These are phyloP conservation scores for Cantharellus anzutake DNA, from an alignment of 768 basidiomycete species.

Conservation along the genomic window DNA sequence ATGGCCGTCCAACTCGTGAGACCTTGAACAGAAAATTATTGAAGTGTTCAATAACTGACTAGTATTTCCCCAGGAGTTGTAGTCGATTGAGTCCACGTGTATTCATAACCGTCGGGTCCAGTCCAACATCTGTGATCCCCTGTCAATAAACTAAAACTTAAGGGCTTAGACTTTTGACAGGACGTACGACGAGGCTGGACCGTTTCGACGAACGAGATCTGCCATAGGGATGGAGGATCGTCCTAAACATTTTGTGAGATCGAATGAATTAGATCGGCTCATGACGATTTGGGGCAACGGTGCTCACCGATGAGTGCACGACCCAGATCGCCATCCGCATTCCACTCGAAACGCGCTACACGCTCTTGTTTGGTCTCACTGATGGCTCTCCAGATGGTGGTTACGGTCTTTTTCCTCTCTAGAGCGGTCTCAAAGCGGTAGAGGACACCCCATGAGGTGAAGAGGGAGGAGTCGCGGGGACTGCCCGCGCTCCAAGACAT, in stretches of 20 bases:
- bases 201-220: slow-evolving; percentile 55
- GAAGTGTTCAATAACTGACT: slow-evolving; percentile 21
- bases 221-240: slow-evolving; percentile 66
- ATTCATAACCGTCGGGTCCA: slow-evolving; percentile 64
- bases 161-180: slow-evolving; percentile 10
- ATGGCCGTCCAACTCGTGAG: not conserved
- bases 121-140: slow-evolving; percentile 34
- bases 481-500: slow-evolving; percentile 61
- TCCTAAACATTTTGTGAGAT: slow-evolving; percentile 18
- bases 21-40: slow-evolving; percentile 1
- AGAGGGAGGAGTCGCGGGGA: slow-evolving; percentile 64
- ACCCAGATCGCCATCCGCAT: slow-evolving; percentile 61
- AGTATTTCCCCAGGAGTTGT: slow-evolving; percentile 36
- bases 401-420: slow-evolving; percentile 14
- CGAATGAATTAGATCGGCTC: not conserved
- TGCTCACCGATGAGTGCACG: slow-evolving; percentile 41
- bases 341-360: slow-evolving; percentile 78
- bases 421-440: slow-evolving; percentile 10
- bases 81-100: slow-evolving; percentile 47
- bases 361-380: slow-evolving; percentile 68
- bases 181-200: slow-evolving; percentile 15
- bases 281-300: not conserved
- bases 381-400: slow-evolving; percentile 53
- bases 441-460: slow-evolving; percentile 27
- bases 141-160: too few relatives aligned